A percentile compares a stretch with the other conserved stretches of the same genome.
Conservation (phyloP, 139 green algal species). For the Yamagishiella unicocca region DNA sequence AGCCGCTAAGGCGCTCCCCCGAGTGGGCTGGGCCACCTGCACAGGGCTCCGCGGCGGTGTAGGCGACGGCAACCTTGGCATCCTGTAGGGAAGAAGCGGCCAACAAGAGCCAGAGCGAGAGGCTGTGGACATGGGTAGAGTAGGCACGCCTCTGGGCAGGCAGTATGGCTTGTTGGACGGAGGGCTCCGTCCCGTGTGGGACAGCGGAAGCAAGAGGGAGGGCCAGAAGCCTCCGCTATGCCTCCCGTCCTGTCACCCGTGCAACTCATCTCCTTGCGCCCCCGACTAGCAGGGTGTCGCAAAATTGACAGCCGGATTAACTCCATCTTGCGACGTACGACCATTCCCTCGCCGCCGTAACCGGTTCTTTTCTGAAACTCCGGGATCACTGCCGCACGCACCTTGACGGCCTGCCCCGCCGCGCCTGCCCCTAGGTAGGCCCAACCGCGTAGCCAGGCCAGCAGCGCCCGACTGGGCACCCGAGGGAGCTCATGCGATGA, state of each 20-base stretch:
- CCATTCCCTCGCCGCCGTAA: too few relatives aligned
- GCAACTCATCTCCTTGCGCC: neutral
- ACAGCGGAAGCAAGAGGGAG: too few relatives aligned
- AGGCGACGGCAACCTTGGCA: conserved; percentile 9
- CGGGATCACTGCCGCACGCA: too few relatives aligned
- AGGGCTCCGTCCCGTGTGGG: too few relatives aligned
- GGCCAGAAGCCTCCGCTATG: neutral
- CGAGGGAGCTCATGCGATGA: too few relatives aligned
- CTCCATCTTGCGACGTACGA: neutral
- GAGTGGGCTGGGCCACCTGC: too few relatives aligned
- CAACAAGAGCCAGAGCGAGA: too few relatives aligned
- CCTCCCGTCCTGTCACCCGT: neutral
- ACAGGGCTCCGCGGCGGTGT: neutral
- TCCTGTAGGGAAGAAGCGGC: conserved; percentile 37
- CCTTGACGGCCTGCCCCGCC: conserved; percentile 13
- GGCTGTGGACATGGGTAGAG: too few relatives aligned
- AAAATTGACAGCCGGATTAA: neutral
- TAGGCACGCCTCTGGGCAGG: too few relatives aligned
- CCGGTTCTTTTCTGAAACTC: too few relatives aligned
- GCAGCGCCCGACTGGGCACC: neutral
- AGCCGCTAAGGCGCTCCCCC: too few relatives aligned
- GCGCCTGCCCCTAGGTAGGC: conserved; percentile 30
- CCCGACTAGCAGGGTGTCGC: neutral
- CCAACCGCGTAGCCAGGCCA: conserved; percentile 39
- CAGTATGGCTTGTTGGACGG: too few relatives aligned